Evolutionary conservation across 306 rosid genomes (phyloP).

Genomic region (Trichosanthes cucumerina): DNA sequence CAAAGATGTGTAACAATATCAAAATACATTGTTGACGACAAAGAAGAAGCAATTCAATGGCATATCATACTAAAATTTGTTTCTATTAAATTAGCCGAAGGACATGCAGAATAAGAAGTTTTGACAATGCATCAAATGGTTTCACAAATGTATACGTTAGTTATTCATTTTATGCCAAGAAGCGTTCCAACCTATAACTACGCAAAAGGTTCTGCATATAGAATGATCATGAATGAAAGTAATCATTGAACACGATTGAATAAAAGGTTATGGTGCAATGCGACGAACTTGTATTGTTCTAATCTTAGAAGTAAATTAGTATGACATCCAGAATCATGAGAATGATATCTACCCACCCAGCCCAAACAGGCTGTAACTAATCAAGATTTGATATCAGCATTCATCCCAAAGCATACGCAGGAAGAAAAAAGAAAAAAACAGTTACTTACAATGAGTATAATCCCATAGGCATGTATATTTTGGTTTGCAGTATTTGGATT

Average conservation of each 20-base stretch:
- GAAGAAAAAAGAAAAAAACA: not conserved
- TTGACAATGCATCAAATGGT: not conserved
- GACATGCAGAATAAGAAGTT: not conserved
- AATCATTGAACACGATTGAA: not conserved
- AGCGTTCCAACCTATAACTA: not conserved
- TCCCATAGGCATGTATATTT: slow-evolving; percentile 63
- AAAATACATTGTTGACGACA: not conserved
- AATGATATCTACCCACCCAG: not conserved
- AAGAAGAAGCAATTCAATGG: not conserved
- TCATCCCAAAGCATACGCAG: slow-evolving; percentile 6
- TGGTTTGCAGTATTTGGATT: slow-evolving; percentile 58
- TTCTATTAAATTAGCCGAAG: not conserved
- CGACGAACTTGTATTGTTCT: not conserved
- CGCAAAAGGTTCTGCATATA: not conserved
- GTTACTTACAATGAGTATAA: slow-evolving; percentile 63
- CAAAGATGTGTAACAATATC: slow-evolving; percentile 23
- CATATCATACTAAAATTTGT: not conserved
- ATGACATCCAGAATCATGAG: not conserved
- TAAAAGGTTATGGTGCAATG: not conserved
- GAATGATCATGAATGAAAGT: not conserved
- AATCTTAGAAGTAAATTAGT: slow-evolving; percentile 1
- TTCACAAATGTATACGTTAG: not conserved
- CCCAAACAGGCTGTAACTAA: not conserved
- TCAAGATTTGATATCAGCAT: slow-evolving; percentile 1
- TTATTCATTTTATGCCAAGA: not conserved